Base-by-base conservation (phyloP, 2,329 filamentous ascomycete genomes). In the Nothophaeocryptopus gaeumannii region DNA sequence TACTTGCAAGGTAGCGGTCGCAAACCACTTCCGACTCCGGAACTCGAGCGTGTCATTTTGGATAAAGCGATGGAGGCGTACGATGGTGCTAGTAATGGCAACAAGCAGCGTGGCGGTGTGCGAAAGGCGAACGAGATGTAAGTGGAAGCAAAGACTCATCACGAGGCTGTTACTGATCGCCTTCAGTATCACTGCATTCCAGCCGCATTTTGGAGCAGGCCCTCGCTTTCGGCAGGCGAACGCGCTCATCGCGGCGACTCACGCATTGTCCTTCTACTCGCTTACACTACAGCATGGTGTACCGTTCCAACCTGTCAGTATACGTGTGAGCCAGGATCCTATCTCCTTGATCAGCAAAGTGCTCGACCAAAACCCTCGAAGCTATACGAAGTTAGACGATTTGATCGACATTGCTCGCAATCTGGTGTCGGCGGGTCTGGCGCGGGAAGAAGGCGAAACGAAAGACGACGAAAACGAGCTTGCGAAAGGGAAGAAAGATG, bases 11-110 rank as follows among this genome's bases (percentile, higher is more conserved):
- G 83, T 58, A 73, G 78, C 20, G 70, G 74, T 0, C 63, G 70
- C 2, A 72, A 80, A 13, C 68, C 66, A 3, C 77, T 46, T 36
- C 40, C 78, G 4, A 71, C 88, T 2, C 62, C 76, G 2, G 61
- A 65, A 2, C 69, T 89, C 1, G 79, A 82, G 61, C 76, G 81
- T 4, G 80, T 82, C 1, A 73, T 89, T 8, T 72, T 87, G 36
- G 74, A 75, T 1, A 76, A 82, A 39, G 84, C 85, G 1, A 78
- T 90, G 72, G 76, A 80, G 46, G 80, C 85, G 3, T 93, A 90
- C 63, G 88, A 93, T 62, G 88, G 88, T 63, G 88, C 88, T 2
- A 88, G 85, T 15, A 93, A 93, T 61, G 86, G 86, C 0, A 90
- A 92, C 60, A 81, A 82, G 47, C 87, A 80, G 2, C 78, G 88